Evolutionary conservation across 495 filamentous ascomycete species (phyloP), one percentile per base, ranked within the genome.

Genomic region (Ramalina peruviana): DNA sequence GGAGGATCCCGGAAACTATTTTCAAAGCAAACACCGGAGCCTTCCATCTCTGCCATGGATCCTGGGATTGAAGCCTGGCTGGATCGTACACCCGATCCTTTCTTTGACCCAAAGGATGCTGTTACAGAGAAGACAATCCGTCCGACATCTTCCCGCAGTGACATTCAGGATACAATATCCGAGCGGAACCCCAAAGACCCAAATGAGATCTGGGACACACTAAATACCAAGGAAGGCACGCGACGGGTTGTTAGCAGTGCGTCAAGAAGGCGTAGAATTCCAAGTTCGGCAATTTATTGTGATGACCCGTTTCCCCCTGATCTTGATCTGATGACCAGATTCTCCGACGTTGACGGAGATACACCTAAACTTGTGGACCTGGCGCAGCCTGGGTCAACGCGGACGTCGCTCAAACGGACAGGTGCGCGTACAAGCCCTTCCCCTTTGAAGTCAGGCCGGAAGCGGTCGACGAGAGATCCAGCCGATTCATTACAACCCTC

Each of bases 31-130:
- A 52, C 72, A 69, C 62, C 73, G 66, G 59, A 81, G 70, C 44
- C 56, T 73, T 7, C 68, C 67, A 74, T 33, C 64, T 70, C 70
- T 19, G 70, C 73, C 5, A 66, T 67, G 40, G 67, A 67, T 25
- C 72, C 60, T 55, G 85, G 67, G 52, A 86, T 89, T 41, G 83
- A 88, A 64, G 80, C 79, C 3, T 89, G 85, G 85, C 65, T 89
- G 30, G 81, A 81, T 44, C 72, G 71, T 20, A 86, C 83, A 1
- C 70, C 78, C 11, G 85, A 89, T 55, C 83, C 85, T 7, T 87
- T 88, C 54, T 56, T 83, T 19, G 81, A 86, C 19, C 53, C 66
- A 30, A 60, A 58, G 11, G 62, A 60, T 26, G 48, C 61, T 15
- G 60, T 67, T 33, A 63, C 61, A 20, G 70, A 74, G 33, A 62